Evolutionary conservation across 495 filamentous ascomycete genomes (phyloP), one percentile per base, ranked within the genome.

Genomic region (Sordaria brevicollis): DNA sequence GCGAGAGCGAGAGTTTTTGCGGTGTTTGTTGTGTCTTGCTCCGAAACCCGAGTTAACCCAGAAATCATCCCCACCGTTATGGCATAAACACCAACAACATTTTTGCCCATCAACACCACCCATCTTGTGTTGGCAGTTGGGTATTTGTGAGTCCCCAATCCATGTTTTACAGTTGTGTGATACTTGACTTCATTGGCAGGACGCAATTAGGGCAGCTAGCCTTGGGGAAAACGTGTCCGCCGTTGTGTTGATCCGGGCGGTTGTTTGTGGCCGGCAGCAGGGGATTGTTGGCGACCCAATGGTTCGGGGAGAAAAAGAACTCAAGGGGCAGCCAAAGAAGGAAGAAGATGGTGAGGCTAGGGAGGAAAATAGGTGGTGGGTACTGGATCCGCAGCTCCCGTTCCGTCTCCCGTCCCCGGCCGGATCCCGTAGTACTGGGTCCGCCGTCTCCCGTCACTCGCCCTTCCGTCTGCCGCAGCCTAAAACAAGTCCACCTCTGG

Each of bases 91-190:
- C 43, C 21, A 29, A 29, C 4, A 1, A 5, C 43, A 25, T 25
- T 57, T 49, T 57, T 57, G 21, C 43, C 93, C 65, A 90, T 98
- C 79, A 93, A 96, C 72, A 92, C 93, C 74, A 89, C 90, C 7
- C 91, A 91, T n/a, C 86, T 92, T 31, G 90, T 86, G 49, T 57
- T 57, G 25, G 21, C 49, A 57, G 11, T 57, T 31, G 49, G 49
- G 43, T 29, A 57, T 57, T 54, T 29, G 49, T 15, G 11, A 57
- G 21, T 29, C 49, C n/a, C 49, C 25, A 17, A 25, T 7, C 21
- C 21, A 54, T 54, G 43, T 29, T 13, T 57, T 49, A 25, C 19
- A 49, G 21, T 57, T 29, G 13, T 57, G 49, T 31, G 49, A 57
- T 29, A 8, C 11, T 25, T 57, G 11, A 8, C 29, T 57, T 25